Base-by-base conservation (phyloP, 2,329 filamentous ascomycete genomes). In the Verticillium longisporum region DNA sequence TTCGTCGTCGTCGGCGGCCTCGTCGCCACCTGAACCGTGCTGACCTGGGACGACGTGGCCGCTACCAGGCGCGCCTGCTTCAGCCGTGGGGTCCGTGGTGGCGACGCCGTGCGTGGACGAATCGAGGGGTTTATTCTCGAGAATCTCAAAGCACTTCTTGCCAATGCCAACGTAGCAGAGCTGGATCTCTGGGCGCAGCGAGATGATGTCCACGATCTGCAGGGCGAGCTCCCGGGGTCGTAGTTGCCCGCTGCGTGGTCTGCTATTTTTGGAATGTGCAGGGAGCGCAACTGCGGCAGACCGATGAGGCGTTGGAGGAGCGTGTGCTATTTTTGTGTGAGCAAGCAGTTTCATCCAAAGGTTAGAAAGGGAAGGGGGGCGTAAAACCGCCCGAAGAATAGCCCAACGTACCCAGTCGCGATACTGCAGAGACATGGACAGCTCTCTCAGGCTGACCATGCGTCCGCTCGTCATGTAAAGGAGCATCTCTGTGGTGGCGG, bases 111-210 rank as follows among this genome's bases (percentile, higher is more conserved):
- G 67, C 14, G 68, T 68, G 34, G 65, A 68, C 21, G 77, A 76
- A 54, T 83, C 79, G 13, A 76, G 79, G 2, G 76, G 75, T 56
- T 80, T 77, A 58, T 80, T 81, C 71, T 95, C 91, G 7, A 92
- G 74, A 36, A 95, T 89, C 71, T 95, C 91, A 69, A 90, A 95
- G 73, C 91, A 95, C 72, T 92, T 93, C 50, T 78, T 79, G n/a
- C 82, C 81, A 60, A 95, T 84, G 18, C 88, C 91, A 67, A 94
- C 82, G 69, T 93, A 94, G 72, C 87, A 91, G 14, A 95, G 79
- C 68, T 88, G 86, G 32, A 93, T 83, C 66, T 93, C 89, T 0
- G 89, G 88, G 4, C 89, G 83, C 15, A 95, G 78, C 13, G 88
- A 87, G 60, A 94, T 86, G 55, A 93, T 90, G 70, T 94, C 89